phyloP scores from a whole-genome alignment of 1,284 basidiomycete species.

The Uromyces viciae-fabae region DNA sequence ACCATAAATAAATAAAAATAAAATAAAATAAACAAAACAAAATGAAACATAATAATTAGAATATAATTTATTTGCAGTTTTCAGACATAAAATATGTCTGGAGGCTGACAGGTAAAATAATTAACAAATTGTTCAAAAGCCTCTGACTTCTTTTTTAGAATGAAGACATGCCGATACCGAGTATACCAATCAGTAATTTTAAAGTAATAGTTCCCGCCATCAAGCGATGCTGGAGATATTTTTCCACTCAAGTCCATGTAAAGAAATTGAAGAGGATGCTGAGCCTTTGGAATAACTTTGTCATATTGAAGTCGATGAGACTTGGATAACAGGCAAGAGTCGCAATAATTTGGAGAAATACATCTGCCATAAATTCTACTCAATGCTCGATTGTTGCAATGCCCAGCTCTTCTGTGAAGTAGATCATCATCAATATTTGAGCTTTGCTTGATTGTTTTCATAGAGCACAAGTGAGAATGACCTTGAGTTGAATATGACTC shows the following conservation, averaged over 20 bases:
- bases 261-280: neutral
- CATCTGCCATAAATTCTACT: neutral
- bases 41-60: no score
- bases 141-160: neutral
- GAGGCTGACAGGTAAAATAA: no score
- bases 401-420: neutral
- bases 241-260: conserved; percentile 2
- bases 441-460: no score
- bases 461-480: no score
- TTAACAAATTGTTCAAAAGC: neutral
- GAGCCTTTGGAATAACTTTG: neutral
- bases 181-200: neutral
- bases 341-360: neutral
- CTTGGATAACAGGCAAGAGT: neutral
- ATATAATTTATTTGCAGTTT: no score
- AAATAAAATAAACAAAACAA: no score
- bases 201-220: neutral
- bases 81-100: no score
- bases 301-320: neutral
- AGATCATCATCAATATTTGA: neutral
- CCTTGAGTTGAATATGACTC: no score
- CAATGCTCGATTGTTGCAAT: neutral
- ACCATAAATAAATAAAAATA: no score
- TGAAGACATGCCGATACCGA: neutral
- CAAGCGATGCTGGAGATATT: neutral